Percentiles rank a stretch among this genome's conserved stretches.
These are phyloP conservation scores for Ocimum tenuiflorum DNA, from an alignment of 257 asterid genomes.

Conservation along the genomic window DNA sequence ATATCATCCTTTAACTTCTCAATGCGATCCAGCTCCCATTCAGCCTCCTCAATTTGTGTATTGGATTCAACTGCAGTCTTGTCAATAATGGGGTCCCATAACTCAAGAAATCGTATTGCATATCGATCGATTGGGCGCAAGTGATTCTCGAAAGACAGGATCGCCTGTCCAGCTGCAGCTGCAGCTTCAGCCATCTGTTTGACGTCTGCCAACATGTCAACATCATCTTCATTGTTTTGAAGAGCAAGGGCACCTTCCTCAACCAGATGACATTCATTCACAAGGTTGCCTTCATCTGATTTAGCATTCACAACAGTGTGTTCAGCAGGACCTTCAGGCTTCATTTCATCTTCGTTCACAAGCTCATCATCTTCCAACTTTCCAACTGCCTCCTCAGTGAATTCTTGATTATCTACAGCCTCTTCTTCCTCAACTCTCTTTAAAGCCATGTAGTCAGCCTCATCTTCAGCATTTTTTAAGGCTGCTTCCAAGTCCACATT, in stretches of 20 bases:
- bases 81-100: conserved; percentile 91
- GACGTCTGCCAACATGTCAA: conserved; percentile 92
- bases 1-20: conserved; percentile 96
- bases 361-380: conserved; percentile 89
- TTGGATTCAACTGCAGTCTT: conserved; percentile 56
- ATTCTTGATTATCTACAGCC: conserved; percentile 98
- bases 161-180: conserved; percentile 78
- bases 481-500: conserved; percentile 94
- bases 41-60: conserved; percentile 64
- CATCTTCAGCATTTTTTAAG: conserved; percentile 93
- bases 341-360: conserved; percentile 75
- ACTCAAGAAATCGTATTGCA: conserved; percentile 81
- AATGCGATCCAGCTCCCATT: conserved; percentile 95
- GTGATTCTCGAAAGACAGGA: conserved; percentile 78
- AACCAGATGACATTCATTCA: conserved; percentile 33
- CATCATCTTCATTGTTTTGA: conserved; percentile 68
- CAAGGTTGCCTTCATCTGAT: conserved; percentile 36
- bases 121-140: conserved; percentile 90
- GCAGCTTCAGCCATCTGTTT: conserved; percentile 98
- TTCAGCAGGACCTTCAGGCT: conserved; percentile 58
- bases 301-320: conserved; percentile 30
- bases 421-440: conserved; percentile 98
- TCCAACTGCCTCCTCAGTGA: conserved; percentile 83
- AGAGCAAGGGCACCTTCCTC: conserved; percentile 46
- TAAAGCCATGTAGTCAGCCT: conserved; percentile 98